Conservation (phyloP, 345 rosid species). For the Cardiospermum halicacabum region DNA sequence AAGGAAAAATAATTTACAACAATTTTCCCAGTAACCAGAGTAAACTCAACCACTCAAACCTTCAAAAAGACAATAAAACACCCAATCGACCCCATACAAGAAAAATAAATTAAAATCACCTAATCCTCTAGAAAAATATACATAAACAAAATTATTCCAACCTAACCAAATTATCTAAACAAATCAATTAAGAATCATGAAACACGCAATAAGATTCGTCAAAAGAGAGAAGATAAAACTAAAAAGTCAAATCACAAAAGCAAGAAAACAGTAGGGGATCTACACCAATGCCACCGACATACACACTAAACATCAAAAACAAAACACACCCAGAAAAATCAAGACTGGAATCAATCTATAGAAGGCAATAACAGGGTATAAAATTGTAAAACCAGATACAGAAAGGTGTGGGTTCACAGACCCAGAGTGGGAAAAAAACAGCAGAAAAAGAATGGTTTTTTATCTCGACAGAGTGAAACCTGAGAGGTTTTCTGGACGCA, state of each 20-base stretch:
- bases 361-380: too few species aligned
- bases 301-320: not conserved
- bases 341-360: not conserved
- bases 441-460: not conserved
- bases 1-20: not conserved
- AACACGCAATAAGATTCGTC: not conserved
- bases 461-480: conserved; percentile 13
- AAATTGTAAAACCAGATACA: not conserved
- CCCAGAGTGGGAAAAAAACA: not conserved
- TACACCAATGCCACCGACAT: not conserved
- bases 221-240: not conserved
- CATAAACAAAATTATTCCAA: not conserved
- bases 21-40: not conserved
- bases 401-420: not conserved
- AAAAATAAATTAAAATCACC: not conserved
- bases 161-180: not conserved
- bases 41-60: not conserved
- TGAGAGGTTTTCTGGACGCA: not conserved
- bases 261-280: conserved; percentile 9
- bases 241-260: not conserved
- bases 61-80: not conserved
- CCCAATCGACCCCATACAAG: not conserved
- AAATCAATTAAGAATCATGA: not conserved
- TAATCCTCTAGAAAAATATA: not conserved
- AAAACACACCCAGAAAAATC: not conserved